Conservation (phyloP, 495 filamentous ascomycete species). For the Bombardia bombarda region DNA sequence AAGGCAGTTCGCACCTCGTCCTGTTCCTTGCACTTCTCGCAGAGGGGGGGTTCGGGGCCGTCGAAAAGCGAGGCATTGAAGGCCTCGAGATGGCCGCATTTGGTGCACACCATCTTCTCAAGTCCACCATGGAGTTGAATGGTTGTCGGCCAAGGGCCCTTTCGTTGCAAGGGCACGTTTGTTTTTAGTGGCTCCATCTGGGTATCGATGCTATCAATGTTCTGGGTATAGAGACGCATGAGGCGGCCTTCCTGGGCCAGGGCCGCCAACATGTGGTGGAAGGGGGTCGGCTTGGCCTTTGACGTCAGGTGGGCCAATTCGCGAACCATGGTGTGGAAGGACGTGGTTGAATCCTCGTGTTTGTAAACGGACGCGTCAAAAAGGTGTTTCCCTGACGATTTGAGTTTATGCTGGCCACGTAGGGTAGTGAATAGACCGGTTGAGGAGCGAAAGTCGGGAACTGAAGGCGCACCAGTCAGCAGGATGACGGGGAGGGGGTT, state of each 20-base stretch:
- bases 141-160: slow-evolving; percentile 87
- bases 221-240: slow-evolving; percentile 90
- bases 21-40: slow-evolving; percentile 62
- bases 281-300: slow-evolving; percentile 72
- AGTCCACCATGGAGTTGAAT: slow-evolving; percentile 93
- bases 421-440: slow-evolving; percentile 80
- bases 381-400: slow-evolving; percentile 87
- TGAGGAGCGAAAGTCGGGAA: slow-evolving; percentile 92
- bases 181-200: slow-evolving; percentile 73
- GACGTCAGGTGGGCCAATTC: slow-evolving; percentile 68
- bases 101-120: slow-evolving; percentile 91
- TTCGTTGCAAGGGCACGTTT: slow-evolving; percentile 56
- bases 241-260: slow-evolving; percentile 82
- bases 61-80: slow-evolving; percentile 77
- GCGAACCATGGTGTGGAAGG: slow-evolving; percentile 94
- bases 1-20: slow-evolving; percentile 69
- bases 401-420: slow-evolving; percentile 77
- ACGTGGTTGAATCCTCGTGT: slow-evolving; percentile 74
- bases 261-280: slow-evolving; percentile 89
- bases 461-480: slow-evolving; percentile 43
- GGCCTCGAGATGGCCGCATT: slow-evolving; percentile 69
- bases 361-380: slow-evolving; percentile 98
- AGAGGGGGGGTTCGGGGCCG: slow-evolving; percentile 76
- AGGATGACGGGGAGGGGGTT: neutral
- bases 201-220: slow-evolving; percentile 91